These are phyloP conservation scores for Aspergillus persii DNA, from an alignment of 2,329 filamentous ascomycete genomes.

Conservation along the genomic window DNA sequence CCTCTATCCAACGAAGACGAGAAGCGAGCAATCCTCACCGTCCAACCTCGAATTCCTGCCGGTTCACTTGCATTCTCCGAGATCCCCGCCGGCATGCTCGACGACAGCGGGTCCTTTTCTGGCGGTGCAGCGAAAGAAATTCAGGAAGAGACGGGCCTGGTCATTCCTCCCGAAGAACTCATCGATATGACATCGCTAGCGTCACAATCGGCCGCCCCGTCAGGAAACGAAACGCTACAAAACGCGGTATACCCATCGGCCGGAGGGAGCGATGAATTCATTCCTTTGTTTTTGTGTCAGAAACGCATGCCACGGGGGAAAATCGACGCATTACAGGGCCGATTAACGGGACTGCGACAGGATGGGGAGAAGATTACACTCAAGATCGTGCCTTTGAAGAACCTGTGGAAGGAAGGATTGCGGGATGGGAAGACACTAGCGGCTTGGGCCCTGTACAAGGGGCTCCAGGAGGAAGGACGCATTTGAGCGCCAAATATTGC, in stretches of 20 bases:
- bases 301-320: conserved; percentile 50
- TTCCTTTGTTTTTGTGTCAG: conserved; percentile 56
- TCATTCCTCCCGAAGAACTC: conserved; percentile 49
- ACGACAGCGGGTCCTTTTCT: conserved; percentile 53
- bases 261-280: conserved; percentile 59
- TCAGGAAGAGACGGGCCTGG: conserved; percentile 56
- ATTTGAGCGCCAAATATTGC: conserved; percentile 25
- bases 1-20: conserved; percentile 37
- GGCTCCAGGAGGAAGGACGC: conserved; percentile 48
- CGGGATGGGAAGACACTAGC: conserved; percentile 58
- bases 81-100: conserved; percentile 61
- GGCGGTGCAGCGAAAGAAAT: conserved; percentile 59
- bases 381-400: conserved; percentile 51
- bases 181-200: conserved; percentile 55
- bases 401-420: conserved; percentile 54
- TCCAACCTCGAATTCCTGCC: conserved; percentile 58
- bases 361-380: conserved; percentile 60
- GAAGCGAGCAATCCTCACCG: conserved; percentile 53
- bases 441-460: conserved; percentile 56
- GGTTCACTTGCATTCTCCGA: conserved; percentile 55
- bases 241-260: conserved; percentile 54
- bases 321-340: conserved; percentile 52
- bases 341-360: conserved; percentile 53
- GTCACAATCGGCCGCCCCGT: conserved; percentile 24
- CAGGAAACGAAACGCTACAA: conserved; percentile 37